Percentiles rank a stretch among this genome's conserved stretches.
Conservation (phyloP, 805 yeast genomes). For the Suhomyces sp. region DNA sequence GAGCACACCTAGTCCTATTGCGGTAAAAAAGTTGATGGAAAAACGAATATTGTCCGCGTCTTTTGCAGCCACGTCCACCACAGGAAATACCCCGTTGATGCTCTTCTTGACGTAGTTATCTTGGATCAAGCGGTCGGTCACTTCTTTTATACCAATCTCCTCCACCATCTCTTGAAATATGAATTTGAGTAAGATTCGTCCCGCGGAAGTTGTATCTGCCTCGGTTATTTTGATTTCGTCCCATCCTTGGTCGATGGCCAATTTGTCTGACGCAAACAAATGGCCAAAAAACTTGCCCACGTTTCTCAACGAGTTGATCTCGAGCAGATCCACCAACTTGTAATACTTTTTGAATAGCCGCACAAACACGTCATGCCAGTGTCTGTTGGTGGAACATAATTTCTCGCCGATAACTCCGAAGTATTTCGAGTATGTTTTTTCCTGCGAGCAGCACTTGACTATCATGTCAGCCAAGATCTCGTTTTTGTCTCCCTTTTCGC, state of each 20-base stretch:
- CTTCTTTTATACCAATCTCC: constrained; percentile 60
- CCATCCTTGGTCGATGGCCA: constrained; percentile 60
- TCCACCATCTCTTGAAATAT: constrained; percentile 75
- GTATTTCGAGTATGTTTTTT: constrained; percentile 79
- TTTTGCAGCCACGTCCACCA: constrained; percentile 21
- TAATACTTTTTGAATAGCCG: constrained; percentile 56
- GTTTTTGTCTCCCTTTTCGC: constrained; percentile 33
- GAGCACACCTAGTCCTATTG: constrained; percentile 80
- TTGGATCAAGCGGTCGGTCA: constrained; percentile 45
- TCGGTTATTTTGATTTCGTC: constrained; percentile 60
- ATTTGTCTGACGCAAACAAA: constrained; percentile 62
- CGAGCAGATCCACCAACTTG: constrained; percentile 58
- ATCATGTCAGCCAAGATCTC: constrained; percentile 66
- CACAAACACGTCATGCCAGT: constrained; percentile 59
- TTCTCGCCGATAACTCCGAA: constrained; percentile 76
- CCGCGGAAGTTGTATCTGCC: constrained; percentile 70
- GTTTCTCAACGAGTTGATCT: constrained; percentile 70
- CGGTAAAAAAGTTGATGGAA: constrained; percentile 87
- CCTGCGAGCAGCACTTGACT: constrained; percentile 79
- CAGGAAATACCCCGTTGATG: constrained; percentile 65
- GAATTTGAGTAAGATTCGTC: constrained; percentile 77
- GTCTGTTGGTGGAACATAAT: constrained; percentile 46
- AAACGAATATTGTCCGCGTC: constrained; percentile 60
- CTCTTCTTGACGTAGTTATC: constrained; percentile 52
- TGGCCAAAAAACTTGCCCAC: constrained; percentile 87